Evolutionary conservation across 306 rosid species (phyloP), one percentile per base, ranked within the genome.

Genomic region (Vigna angularis): DNA sequence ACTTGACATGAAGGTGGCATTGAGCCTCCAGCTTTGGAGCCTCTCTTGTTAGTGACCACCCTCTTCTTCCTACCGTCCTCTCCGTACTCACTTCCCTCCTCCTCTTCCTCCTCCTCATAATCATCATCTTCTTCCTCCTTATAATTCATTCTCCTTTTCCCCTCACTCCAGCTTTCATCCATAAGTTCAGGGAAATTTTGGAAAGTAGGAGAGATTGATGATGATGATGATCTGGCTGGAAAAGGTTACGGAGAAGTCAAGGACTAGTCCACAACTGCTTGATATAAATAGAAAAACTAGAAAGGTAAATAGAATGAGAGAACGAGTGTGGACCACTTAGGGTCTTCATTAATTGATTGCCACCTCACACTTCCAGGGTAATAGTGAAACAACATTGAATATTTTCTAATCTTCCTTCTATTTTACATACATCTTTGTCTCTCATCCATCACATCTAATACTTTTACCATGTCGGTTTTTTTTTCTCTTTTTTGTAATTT

Each of bases 321-420:
- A 18, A 65, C 67, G 72, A 26, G 81, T 62, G 83, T 83, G 92
- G 92, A 89, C 97, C 90, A 93, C 92, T 90, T 81, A 74, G n/a
- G 40, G 15, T 53, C 69, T 78, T 81, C 75, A 55, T 82, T 81
- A 65, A 65, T 63, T 79, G 74, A 69, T 50, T 67, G 59, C 74
- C 62, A 76, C 83, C 58, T 45, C 47, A 71, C 62, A 76, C 83
- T 53, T 45, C 47, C 55, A 86, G 77, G 74, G 68, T 77, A 79
- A 83, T 69, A 79, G 83, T 81, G 81, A 81, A 63, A 63, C 48
- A 32, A 63, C 69, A 61, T 63, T 63, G 3, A 34, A 32, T 36
- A 34, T 32, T 63, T 63, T 9, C 8, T 3, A 26, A 63, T 63
- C 45, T 13, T 58, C 9, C 15, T 45, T 45, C 0, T 4, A 44